Percentiles rank a stretch among this genome's conserved stretches.
Conservation (phyloP, 2,329 filamentous ascomycete genomes). For the Apiospora rasikravindrae region DNA sequence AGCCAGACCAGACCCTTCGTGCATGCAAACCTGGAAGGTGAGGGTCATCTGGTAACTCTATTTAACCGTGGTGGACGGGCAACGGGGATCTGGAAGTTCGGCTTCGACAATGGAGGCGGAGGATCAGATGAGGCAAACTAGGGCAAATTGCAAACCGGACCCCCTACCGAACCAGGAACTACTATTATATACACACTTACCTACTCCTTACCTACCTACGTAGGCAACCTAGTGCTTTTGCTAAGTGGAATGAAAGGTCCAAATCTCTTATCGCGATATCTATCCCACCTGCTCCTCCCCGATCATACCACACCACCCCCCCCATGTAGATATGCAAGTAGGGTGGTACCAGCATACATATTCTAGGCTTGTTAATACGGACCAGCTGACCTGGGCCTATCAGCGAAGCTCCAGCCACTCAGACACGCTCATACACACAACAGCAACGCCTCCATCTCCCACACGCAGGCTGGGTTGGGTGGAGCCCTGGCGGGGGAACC, state of each 20-base stretch:
- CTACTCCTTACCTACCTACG: not conserved
- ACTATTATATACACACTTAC: not conserved
- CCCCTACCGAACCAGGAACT: not conserved
- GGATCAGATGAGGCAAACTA: not conserved
- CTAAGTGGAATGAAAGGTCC: not conserved
- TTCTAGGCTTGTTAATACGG: not conserved
- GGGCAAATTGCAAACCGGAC: not conserved
- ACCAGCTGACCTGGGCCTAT: not conserved
- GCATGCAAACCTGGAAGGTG: not conserved
- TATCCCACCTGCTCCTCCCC: not conserved
- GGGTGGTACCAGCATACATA: conserved; percentile 6
- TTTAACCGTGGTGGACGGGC: not conserved
- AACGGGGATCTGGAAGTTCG: not conserved
- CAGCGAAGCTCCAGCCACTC: not conserved
- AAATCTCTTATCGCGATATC: not conserved
- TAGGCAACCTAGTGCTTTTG: not conserved
- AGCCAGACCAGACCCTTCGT: conserved; percentile 4
- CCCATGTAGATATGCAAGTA: not conserved
- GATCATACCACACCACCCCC: not conserved
- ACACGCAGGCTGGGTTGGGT: not conserved
- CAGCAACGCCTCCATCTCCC: too few species aligned
- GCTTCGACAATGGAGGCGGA: not conserved
- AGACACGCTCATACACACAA: not conserved
- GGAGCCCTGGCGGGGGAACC: not conserved
- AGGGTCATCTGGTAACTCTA: not conserved